Base-by-base conservation (phyloP, 257 asterid species). In the Lavandula angustifolia region DNA sequence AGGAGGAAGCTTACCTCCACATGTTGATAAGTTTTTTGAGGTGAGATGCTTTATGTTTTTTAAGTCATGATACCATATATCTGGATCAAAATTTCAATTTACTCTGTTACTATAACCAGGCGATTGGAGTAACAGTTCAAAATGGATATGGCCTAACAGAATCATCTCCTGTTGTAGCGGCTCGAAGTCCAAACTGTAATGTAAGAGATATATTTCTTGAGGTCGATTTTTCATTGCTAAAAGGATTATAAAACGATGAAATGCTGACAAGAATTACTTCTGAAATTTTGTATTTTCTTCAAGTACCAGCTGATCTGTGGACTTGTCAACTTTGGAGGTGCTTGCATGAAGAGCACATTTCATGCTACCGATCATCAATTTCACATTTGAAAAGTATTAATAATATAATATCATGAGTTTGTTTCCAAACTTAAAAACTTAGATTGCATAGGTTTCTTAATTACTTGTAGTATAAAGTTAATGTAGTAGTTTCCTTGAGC, bases 81-180 rank as follows among this genome's bases (percentile, higher is more conserved):
- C 46, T 60, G 29, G 59, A 17, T 43, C 27, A 5, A 22, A 18
- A 27, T 44, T 47, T 47, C 11, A 33, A 73, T 48, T 46, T 54
- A 29, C 17, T 50, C 7, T 32, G 37, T 37, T 29, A 70, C 13
- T 67, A 72, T 60, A 67, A 16, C 65, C 84, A 92, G 99, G 95
- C 97, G n/a, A 84, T 94, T 69, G 99, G 63, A 55, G 80, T 90
- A 63, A 89, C 54, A 51, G 40, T 90, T 55, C 99, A 82, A 77
- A 94, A 94, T 78, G 99, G 99, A 47, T 94, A 85, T 47, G 99
- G 99, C 73, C 73, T 94, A 82, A 89, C 99, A 58, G 99, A 94
- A 74, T 68, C 97, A 22, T 81, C 99, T 46, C 99, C 97, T 47
- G 99, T 94, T 66, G 84, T 84, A 62, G 95, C 99, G 16, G 96